Conservation (phyloP, 306 rosid genomes). For the Quercus suber region DNA sequence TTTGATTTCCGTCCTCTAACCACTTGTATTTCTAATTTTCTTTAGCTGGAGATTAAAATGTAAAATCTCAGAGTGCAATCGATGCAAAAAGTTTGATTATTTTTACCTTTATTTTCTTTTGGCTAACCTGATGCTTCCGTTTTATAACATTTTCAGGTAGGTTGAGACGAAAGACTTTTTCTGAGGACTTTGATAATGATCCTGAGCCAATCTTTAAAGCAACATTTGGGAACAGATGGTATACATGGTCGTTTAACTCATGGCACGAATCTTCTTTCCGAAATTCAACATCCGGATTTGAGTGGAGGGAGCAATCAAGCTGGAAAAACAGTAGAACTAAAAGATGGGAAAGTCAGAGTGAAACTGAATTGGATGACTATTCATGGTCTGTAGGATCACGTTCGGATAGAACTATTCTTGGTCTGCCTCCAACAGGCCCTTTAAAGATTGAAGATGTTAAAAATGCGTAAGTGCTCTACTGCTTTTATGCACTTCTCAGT, state of each 20-base stretch:
- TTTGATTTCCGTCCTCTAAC: background rate
- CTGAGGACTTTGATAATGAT: slow-evolving; percentile 39
- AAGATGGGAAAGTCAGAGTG: slow-evolving; percentile 54
- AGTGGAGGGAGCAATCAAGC: slow-evolving; percentile 55
- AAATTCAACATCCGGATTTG: slow-evolving; percentile 50
- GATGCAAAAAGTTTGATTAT: background rate
- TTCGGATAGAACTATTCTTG: slow-evolving; percentile 69
- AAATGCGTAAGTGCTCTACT: slow-evolving; percentile 62
- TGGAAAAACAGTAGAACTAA: slow-evolving; percentile 35
- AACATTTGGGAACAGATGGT: slow-evolving; percentile 53
- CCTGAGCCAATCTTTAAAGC: slow-evolving; percentile 55
- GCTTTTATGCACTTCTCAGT: background rate
- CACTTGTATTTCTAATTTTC: background rate
- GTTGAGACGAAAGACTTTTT: slow-evolving; percentile 27
- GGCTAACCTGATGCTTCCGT: background rate
- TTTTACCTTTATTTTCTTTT: background rate
- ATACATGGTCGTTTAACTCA: slow-evolving; percentile 56
- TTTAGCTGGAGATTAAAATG: background rate
- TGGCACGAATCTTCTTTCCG: slow-evolving; percentile 33
- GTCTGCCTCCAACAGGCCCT: slow-evolving; percentile 80
- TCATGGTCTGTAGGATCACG: slow-evolving; percentile 44
- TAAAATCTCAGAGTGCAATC: background rate
- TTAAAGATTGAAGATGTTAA: slow-evolving; percentile 81
- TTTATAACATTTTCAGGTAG: slow-evolving; percentile 29
- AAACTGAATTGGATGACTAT: slow-evolving; percentile 48